Evolutionary conservation across 805 yeast genomes (phyloP).

Genomic region (Diddensiella caesifluorescens): DNA sequence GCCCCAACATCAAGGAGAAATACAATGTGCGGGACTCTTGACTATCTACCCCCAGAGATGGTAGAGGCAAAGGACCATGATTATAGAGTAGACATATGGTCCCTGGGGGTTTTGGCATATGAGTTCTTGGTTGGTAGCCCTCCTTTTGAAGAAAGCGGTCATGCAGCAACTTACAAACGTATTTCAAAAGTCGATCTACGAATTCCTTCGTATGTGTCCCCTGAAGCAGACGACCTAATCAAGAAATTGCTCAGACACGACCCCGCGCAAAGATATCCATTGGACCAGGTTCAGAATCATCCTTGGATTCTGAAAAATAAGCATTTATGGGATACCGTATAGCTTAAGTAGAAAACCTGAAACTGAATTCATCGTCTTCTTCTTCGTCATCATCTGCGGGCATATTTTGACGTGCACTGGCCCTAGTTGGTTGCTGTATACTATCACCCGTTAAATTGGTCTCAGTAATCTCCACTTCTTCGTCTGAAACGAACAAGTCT

Average conservation of each 20-base stretch:
- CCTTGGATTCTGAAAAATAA: slow-evolving; percentile 77
- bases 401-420: not conserved
- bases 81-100: slow-evolving; percentile 82
- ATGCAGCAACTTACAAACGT: slow-evolving; percentile 64
- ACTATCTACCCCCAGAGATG: slow-evolving; percentile 94
- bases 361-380: slow-evolving; percentile 25
- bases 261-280: slow-evolving; percentile 58
- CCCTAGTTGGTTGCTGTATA: not conserved
- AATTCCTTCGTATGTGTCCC: slow-evolving; percentile 64
- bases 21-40: slow-evolving; percentile 93
- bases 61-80: slow-evolving; percentile 79
- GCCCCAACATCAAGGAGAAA: slow-evolving; percentile 55
- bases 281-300: slow-evolving; percentile 61
- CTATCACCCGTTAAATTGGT: not conserved
- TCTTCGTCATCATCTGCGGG: slow-evolving; percentile 11
- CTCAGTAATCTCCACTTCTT: slow-evolving; percentile 1
- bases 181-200: slow-evolving; percentile 72
- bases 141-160: slow-evolving; percentile 85
- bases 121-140: slow-evolving; percentile 86
- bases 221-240: slow-evolving; percentile 76
- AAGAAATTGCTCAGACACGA: slow-evolving; percentile 54
- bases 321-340: slow-evolving; percentile 46
- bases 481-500: not conserved
- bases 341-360: slow-evolving; percentile 18
- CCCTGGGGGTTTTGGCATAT: slow-evolving; percentile 79